Percentiles rank a stretch among this genome's conserved stretches.
Conservation (phyloP, 2,329 filamentous ascomycete genomes). For the Botrytis paeoniae region DNA sequence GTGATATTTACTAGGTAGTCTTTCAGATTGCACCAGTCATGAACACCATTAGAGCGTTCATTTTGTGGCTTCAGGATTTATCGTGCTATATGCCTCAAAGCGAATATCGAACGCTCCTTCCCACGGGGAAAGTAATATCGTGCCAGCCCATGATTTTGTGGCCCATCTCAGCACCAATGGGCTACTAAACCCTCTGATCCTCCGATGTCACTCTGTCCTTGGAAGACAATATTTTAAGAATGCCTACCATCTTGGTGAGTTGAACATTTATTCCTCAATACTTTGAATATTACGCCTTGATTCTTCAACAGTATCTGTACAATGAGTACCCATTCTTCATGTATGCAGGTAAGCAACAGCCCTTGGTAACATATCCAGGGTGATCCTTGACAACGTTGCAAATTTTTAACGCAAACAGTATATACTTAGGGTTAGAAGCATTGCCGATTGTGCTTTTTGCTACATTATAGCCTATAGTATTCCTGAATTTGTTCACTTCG, state of each 20-base stretch:
- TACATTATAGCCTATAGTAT: neutral
- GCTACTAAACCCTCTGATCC: neutral
- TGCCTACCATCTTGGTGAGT: no score
- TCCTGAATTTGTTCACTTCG: neutral
- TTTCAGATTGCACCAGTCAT: neutral
- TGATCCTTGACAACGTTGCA: neutral
- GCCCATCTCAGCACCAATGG: neutral
- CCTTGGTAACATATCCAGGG: neutral
- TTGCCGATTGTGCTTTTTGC: neutral
- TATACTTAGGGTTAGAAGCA: neutral
- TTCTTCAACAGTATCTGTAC: neutral
- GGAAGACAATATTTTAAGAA: neutral
- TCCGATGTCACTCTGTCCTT: neutral
- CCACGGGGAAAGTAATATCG: neutral
- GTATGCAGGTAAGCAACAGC: neutral
- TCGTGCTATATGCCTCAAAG: neutral
- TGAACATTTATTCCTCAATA: neutral
- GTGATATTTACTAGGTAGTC: no score
- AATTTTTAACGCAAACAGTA: neutral
- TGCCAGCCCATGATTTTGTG: neutral
- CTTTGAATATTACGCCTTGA: neutral
- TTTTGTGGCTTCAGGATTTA: neutral
- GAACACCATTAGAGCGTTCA: neutral
- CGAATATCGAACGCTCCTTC: neutral
- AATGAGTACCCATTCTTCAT: neutral